Evolutionary conservation across 352 stramenopile species (phyloP).

Genomic region (Hyaloperonospora brassicae): DNA sequence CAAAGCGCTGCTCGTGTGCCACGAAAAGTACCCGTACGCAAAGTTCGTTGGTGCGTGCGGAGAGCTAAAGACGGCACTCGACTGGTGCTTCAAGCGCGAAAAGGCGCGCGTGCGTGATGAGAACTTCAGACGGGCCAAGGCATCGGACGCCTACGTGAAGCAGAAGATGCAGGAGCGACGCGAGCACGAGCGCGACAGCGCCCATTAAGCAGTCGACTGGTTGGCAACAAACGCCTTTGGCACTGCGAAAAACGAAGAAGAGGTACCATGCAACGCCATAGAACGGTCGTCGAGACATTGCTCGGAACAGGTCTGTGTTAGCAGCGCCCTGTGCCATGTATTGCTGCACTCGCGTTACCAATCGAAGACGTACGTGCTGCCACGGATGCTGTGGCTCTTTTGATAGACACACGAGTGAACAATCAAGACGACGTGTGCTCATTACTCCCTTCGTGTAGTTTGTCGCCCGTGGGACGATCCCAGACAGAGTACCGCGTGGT

Average conservation of each 20-base stretch:
- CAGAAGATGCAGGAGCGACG: slow-evolving; percentile 71
- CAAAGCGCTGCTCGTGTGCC: slow-evolving; percentile 50
- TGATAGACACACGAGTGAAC: neutral
- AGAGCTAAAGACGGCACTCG: slow-evolving; percentile 59
- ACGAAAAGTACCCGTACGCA: slow-evolving; percentile 61
- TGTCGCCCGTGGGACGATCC: slow-evolving; percentile 54
- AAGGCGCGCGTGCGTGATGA: slow-evolving; percentile 52
- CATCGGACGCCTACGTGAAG: slow-evolving; percentile 58
- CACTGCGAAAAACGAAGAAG: too few relatives aligned
- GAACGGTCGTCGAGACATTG: too few relatives aligned
- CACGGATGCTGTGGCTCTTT: too few relatives aligned
- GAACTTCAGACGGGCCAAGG: slow-evolving; percentile 58
- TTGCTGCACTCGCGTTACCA: too few relatives aligned
- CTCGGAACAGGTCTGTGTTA: too few relatives aligned
- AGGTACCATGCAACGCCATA: too few relatives aligned
- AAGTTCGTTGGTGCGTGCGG: slow-evolving; percentile 78
- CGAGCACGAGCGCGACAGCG: slow-evolving; percentile 33
- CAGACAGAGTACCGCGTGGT: slow-evolving; percentile 76
- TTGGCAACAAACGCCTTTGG: too few relatives aligned
- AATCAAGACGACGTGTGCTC: neutral
- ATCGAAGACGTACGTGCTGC: too few relatives aligned
- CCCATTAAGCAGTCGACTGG: slow-evolving; percentile 6
- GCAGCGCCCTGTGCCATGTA: too few relatives aligned
- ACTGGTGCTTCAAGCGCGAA: slow-evolving; percentile 72
- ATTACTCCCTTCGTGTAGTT: slow-evolving; percentile 46